Evolutionary conservation across 331 rosid species (phyloP).

Genomic region (Rosa hybrid): DNA sequence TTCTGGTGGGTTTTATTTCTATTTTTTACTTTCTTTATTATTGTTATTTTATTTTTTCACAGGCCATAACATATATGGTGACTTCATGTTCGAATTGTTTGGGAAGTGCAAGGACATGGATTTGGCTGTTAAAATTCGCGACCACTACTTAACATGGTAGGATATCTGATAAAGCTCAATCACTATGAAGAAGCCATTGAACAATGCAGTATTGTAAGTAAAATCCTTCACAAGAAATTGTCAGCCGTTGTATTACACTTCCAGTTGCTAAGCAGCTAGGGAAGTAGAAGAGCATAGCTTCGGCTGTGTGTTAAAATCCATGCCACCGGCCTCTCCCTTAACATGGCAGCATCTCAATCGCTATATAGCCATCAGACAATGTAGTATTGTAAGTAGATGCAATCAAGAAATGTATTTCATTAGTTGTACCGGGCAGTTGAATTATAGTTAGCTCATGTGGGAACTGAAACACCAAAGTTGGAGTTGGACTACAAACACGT

Average conservation of each 20-base stretch:
- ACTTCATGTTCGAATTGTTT: constrained; percentile 89
- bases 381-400: too few relatives aligned
- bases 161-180: constrained; percentile 73
- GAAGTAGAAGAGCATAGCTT: too few relatives aligned
- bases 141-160: constrained; percentile 66
- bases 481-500: too few relatives aligned
- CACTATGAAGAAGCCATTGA: constrained; percentile 77
- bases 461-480: too few relatives aligned
- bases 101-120: constrained; percentile 88
- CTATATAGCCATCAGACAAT: too few relatives aligned
- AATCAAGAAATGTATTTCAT: too few relatives aligned
- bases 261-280: too few relatives aligned
- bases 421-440: too few relatives aligned
- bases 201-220: constrained; percentile 61
- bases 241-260: not conserved
- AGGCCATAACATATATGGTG: constrained; percentile 90
- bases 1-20: not conserved
- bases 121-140: constrained; percentile 88
- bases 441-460: too few relatives aligned
- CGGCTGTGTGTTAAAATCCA: too few relatives aligned
- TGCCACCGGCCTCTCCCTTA: too few relatives aligned
- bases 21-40: not conserved
- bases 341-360: too few relatives aligned
- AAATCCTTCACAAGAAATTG: not conserved
- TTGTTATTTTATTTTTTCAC: not conserved